Evolutionary conservation across 805 yeast species (phyloP).

Genomic region (Cyberlindnera nakhonratchasimensis): DNA sequence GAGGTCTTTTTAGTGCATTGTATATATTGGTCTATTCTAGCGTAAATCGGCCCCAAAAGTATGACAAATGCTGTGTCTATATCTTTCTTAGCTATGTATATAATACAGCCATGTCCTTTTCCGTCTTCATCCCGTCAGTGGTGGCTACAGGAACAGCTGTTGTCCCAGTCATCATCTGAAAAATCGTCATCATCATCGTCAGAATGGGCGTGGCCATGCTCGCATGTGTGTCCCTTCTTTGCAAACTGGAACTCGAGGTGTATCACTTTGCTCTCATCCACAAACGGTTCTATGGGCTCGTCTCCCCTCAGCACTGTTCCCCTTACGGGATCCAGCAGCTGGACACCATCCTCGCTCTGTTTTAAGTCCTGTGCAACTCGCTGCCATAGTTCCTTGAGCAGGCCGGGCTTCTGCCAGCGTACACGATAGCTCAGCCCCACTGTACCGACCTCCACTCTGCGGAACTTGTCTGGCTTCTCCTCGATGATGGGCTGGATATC

Average conservation of each 20-base stretch:
- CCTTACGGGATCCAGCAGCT: slow-evolving; percentile 20
- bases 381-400: slow-evolving; percentile 17
- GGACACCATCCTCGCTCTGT: slow-evolving; percentile 16
- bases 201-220: slow-evolving; percentile 11
- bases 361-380: slow-evolving; percentile 24
- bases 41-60: too few relatives aligned
- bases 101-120: not conserved
- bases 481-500: slow-evolving; percentile 26
- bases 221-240: slow-evolving; percentile 8
- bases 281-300: slow-evolving; percentile 17
- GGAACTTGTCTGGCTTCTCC: slow-evolving; percentile 19
- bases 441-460: slow-evolving; percentile 18
- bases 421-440: slow-evolving; percentile 21
- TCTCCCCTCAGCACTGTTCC: slow-evolving; percentile 18
- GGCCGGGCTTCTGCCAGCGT: slow-evolving; percentile 15
- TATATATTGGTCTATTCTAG: too few relatives aligned
- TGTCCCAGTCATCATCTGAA: slow-evolving; percentile 27
- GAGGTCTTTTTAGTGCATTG: not conserved
- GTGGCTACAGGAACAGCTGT: slow-evolving; percentile 27
- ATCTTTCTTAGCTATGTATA: too few relatives aligned
- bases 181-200: slow-evolving; percentile 22
- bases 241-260: slow-evolving; percentile 22
- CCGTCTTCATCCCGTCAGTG: slow-evolving; percentile 12
- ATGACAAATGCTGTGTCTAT: too few relatives aligned
- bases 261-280: slow-evolving; percentile 15